Conservation (phyloP, 2,329 filamentous ascomycete species). For the Alternaria ethzedia region DNA sequence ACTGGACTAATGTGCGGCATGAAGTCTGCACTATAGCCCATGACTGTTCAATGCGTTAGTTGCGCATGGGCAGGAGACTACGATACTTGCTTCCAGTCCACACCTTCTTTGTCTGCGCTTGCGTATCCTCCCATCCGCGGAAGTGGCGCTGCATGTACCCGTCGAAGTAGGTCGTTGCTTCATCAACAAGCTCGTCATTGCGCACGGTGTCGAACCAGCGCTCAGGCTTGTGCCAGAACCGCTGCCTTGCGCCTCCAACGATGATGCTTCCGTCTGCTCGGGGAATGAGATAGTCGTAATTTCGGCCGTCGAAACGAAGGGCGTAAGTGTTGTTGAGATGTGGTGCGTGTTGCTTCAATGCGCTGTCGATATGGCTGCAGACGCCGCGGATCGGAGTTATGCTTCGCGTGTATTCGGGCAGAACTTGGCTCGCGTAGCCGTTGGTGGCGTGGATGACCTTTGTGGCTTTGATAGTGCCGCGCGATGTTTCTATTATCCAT, state of each 20-base stretch:
- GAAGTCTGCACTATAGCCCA: not conserved
- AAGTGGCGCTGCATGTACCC: constrained; percentile 4
- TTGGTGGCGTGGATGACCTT: constrained; percentile 2
- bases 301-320: not conserved
- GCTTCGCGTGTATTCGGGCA: not conserved
- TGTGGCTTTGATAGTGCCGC: not conserved
- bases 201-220: not conserved
- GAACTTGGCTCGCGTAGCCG: not conserved
- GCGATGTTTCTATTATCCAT: not conserved
- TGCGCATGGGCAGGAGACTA: not conserved
- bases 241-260: not conserved
- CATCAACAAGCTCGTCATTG: not conserved
- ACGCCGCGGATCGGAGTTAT: constrained; percentile 3
- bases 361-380: not conserved
- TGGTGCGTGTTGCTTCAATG: not conserved
- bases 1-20: not conserved
- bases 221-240: not conserved
- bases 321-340: constrained; percentile 5
- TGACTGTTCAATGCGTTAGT: not conserved
- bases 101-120: not conserved
- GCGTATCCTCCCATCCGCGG: not conserved
- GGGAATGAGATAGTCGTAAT: constrained; percentile 1
- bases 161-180: not conserved
- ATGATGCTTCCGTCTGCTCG: constrained; percentile 2
- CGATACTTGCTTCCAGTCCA: not conserved